Percentiles rank a stretch among this genome's conserved stretches.
Conservation (phyloP, 2,329 filamentous ascomycete genomes). For the Amauroascus verrucosus region DNA sequence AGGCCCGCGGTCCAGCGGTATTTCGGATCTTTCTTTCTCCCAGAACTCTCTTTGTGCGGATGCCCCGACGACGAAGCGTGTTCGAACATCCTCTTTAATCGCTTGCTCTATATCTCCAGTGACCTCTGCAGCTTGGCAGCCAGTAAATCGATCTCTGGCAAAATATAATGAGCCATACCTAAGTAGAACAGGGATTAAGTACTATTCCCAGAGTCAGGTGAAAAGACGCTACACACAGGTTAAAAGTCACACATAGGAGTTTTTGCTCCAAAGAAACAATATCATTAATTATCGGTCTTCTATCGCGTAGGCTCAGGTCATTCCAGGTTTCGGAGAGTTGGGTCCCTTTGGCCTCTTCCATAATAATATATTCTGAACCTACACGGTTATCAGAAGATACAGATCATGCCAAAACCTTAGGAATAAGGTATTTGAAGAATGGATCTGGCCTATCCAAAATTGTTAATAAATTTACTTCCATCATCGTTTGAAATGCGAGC, state of each 20-base stretch:
- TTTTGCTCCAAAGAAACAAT: constrained; percentile 14
- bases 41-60: constrained; percentile 19
- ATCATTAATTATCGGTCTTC: constrained; percentile 22
- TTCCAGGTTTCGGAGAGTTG: constrained; percentile 25
- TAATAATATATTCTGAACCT: constrained; percentile 20
- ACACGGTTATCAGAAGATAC: constrained; percentile 11
- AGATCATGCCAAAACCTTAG: constrained; percentile 1
- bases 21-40: constrained; percentile 26
- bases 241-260: constrained; percentile 13
- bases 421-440: constrained; percentile 4
- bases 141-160: neutral
- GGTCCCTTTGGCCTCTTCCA: constrained; percentile 25
- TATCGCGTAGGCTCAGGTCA: constrained; percentile 19
- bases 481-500: neutral
- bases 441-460: constrained; percentile 9
- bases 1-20: constrained; percentile 31
- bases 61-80: neutral
- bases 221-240: neutral
- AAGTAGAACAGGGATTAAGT: too few species aligned
- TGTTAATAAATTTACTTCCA: neutral
- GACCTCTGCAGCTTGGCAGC: neutral
- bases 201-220: too few species aligned
- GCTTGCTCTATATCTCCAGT: neutral
- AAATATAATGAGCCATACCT: neutral
- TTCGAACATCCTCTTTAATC: neutral